phyloP scores from a whole-genome alignment of 345 rosid genomes.

The Gossypium australe region DNA sequence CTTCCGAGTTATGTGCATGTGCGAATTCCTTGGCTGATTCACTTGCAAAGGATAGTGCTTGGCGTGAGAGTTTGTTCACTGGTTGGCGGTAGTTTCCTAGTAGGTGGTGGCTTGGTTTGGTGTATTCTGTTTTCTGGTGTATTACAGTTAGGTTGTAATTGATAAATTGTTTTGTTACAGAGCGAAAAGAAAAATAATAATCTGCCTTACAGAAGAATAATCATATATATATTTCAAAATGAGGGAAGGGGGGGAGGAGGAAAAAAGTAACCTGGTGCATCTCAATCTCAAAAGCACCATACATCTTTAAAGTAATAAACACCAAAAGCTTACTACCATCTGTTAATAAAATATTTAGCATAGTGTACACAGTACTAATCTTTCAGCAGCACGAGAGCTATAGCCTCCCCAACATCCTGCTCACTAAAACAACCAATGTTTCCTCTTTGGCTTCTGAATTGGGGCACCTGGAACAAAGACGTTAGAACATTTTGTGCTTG shows the following conservation, averaged over 20 bases:
- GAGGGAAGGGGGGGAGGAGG: too few species aligned
- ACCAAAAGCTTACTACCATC: background rate
- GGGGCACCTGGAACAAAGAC: constrained; percentile 52
- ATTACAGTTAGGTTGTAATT: too few species aligned
- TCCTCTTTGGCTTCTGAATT: constrained; percentile 68
- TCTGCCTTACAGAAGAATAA: background rate
- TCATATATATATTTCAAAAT: background rate
- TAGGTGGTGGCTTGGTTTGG: too few species aligned
- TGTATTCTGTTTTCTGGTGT: too few species aligned
- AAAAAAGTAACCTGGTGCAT: background rate
- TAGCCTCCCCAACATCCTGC: constrained; percentile 8
- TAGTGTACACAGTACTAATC: background rate
- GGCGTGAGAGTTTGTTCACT: too few species aligned
- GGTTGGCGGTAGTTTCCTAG: too few species aligned
- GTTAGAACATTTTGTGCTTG: background rate
- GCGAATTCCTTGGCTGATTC: too few species aligned
- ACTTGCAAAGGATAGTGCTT: too few species aligned
- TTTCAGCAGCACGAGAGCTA: background rate
- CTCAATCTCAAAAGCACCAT: background rate
- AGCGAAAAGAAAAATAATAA: background rate
- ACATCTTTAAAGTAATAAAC: background rate
- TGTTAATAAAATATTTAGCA: background rate
- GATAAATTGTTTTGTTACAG: too few species aligned
- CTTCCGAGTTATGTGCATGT: too few species aligned
- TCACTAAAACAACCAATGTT: constrained; percentile 83